Conservation (phyloP, 495 filamentous ascomycete genomes). For the Lineolata rhizophorae region DNA sequence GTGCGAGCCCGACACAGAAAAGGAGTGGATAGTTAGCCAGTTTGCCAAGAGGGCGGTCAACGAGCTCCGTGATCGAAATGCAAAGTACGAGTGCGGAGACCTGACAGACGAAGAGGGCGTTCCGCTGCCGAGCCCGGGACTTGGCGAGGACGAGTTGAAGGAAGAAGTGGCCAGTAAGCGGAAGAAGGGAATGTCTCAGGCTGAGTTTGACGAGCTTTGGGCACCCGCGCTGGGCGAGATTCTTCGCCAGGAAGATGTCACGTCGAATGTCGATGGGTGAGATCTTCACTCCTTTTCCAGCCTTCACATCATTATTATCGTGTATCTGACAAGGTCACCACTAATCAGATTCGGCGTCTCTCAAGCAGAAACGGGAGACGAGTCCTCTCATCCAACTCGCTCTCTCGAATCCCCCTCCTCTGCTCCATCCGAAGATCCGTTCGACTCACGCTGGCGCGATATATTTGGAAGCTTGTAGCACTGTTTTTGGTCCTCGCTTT, state of each 20-base stretch:
- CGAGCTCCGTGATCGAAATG: constrained; percentile 63
- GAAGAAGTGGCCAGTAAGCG: constrained; percentile 47
- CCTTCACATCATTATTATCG: neutral
- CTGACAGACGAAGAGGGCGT: constrained; percentile 37
- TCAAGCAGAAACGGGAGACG: constrained; percentile 40
- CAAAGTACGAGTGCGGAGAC: constrained; percentile 78
- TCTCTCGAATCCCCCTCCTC: constrained; percentile 67
- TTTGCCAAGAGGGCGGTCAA: constrained; percentile 79
- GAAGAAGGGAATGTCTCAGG: constrained; percentile 55
- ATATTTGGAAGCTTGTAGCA: constrained; percentile 82
- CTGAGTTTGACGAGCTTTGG: constrained; percentile 89
- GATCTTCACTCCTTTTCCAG: no score
- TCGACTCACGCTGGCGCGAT: constrained; percentile 75
- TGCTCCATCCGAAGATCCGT: constrained; percentile 79
- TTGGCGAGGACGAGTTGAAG: constrained; percentile 59
- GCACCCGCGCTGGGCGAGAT: constrained; percentile 70
- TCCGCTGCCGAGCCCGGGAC: constrained; percentile 33
- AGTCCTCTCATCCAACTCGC: constrained; percentile 51
- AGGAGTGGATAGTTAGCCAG: constrained; percentile 62
- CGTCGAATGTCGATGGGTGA: constrained; percentile 54
- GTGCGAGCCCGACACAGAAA: constrained; percentile 91
- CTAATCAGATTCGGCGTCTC: constrained; percentile 22
- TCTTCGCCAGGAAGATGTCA: constrained; percentile 57
- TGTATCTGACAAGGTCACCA: constrained; percentile 2
- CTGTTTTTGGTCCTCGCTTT: constrained; percentile 29